Conservation (phyloP, 768 basidiomycete species). For the Symmetrospora coprosmae region DNA sequence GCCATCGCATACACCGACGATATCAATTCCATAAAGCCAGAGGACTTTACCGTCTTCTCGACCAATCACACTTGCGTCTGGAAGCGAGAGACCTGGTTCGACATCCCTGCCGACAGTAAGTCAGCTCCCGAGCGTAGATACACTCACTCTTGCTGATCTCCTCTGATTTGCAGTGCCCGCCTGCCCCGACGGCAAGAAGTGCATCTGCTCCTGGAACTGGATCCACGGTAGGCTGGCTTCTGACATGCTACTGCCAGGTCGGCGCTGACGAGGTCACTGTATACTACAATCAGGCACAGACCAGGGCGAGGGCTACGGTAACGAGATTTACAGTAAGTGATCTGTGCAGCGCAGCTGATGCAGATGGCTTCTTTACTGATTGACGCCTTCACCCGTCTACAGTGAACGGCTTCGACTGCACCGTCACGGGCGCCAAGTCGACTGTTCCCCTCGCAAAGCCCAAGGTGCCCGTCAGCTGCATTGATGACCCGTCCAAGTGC, state of each 20-base stretch:
- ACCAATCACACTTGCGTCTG: conserved; percentile 20
- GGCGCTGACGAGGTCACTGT: not conserved
- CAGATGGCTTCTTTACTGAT: too few species aligned
- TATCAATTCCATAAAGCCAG: not conserved
- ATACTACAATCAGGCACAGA: not conserved
- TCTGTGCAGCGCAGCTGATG: too few species aligned
- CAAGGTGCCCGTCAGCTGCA: not conserved
- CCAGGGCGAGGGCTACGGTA: conserved; percentile 1
- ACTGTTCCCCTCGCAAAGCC: not conserved
- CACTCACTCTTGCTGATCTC: not conserved
- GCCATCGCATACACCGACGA: conserved; percentile 21
- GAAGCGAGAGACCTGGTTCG: conserved; percentile 15
- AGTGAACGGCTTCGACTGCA: conserved; percentile 25
- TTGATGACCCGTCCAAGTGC: not conserved
- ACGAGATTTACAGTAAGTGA: conserved; percentile 14
- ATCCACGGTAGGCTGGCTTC: not conserved
- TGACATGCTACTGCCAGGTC: not conserved
- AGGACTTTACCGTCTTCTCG: conserved; percentile 20
- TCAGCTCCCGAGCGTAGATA: not conserved
- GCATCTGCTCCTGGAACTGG: conserved; percentile 24
- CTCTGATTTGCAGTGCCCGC: too few species aligned
- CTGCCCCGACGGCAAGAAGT: conserved; percentile 21
- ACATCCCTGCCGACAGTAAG: conserved; percentile 9
- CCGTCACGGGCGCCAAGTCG: conserved; percentile 6
- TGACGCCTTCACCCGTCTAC: too few species aligned